Evolutionary conservation across 1,284 basidiomycete genomes (phyloP).

Genomic region (Ceratobasidium sp.): DNA sequence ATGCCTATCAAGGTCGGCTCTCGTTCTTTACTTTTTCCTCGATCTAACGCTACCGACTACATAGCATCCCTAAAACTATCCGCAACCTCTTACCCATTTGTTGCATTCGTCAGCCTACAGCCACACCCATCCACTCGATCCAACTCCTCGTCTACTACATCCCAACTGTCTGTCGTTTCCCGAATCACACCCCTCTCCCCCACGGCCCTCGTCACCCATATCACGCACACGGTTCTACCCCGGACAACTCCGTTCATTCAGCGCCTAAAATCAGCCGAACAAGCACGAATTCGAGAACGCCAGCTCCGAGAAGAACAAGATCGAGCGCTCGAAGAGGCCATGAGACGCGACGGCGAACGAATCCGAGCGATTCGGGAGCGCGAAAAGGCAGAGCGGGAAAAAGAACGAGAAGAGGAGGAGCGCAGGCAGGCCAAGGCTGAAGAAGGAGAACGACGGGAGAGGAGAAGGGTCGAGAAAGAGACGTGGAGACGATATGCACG

Average conservation of each 20-base stretch:
- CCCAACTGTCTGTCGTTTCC: constrained; percentile 78
- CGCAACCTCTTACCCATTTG: constrained; percentile 89
- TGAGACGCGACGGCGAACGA: constrained; percentile 72
- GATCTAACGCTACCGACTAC: background rate
- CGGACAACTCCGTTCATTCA: constrained; percentile 78
- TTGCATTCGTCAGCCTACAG: constrained; percentile 89
- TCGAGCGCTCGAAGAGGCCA: constrained; percentile 72
- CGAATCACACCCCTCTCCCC: constrained; percentile 73
- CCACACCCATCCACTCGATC: constrained; percentile 59
- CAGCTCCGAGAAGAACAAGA: constrained; percentile 83
- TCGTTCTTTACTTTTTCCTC: background rate
- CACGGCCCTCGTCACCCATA: constrained; percentile 66
- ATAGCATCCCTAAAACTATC: constrained; percentile 84
- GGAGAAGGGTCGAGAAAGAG: constrained; percentile 51
- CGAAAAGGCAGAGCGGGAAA: constrained; percentile 48
- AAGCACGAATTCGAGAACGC: constrained; percentile 67
- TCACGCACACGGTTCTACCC: constrained; percentile 75
- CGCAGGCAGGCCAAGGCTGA: constrained; percentile 46
- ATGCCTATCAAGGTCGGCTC: constrained; percentile 80
- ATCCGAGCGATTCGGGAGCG: constrained; percentile 51
- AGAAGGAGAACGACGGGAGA: constrained; percentile 48
- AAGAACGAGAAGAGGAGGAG: constrained; percentile 54
- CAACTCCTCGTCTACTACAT: constrained; percentile 55
- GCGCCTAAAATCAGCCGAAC: constrained; percentile 60
- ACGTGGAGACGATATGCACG: constrained; percentile 57